Percentiles rank a stretch among this genome's conserved stretches.
phyloP scores from a whole-genome alignment of 495 filamentous ascomycete species.

The Penicillium antarcticum region DNA sequence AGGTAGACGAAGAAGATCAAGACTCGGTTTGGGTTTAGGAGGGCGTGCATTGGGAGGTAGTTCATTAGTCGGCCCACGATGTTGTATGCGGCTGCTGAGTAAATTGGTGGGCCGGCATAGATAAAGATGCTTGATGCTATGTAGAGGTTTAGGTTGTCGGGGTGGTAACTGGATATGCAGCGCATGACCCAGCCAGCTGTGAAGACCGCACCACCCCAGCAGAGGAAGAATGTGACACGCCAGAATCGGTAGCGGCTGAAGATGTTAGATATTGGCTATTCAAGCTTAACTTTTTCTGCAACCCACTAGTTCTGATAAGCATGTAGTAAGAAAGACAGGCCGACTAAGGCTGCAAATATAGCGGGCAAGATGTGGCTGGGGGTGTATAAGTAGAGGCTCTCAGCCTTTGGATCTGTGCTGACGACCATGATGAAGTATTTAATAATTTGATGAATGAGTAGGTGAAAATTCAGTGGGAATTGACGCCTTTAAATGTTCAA shows the following conservation, averaged over 20 bases:
- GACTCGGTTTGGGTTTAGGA: slow-evolving; percentile 37
- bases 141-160: slow-evolving; percentile 37
- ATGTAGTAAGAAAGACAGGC: slow-evolving; percentile 31
- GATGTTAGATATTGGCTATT: background rate
- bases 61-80: slow-evolving; percentile 53
- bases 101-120: slow-evolving; percentile 51
- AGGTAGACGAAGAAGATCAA: slow-evolving; percentile 33
- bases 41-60: slow-evolving; percentile 40
- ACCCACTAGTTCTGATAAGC: slow-evolving; percentile 39
- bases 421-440: slow-evolving; percentile 6
- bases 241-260: slow-evolving; percentile 36
- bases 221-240: slow-evolving; percentile 43
- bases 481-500: background rate
- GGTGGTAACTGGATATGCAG: slow-evolving; percentile 34
- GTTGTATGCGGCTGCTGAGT: slow-evolving; percentile 58
- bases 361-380: slow-evolving; percentile 40
- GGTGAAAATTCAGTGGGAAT: background rate
- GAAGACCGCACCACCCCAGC: slow-evolving; percentile 39
- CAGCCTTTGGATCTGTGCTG: background rate
- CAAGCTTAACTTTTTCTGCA: no score
- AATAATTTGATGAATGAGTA: background rate
- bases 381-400: slow-evolving; percentile 26
- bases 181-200: slow-evolving; percentile 42
- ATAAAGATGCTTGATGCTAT: slow-evolving; percentile 51
- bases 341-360: slow-evolving; percentile 35